Conservation (phyloP, 2,329 filamentous ascomycete genomes). For the Colletotrichum tofieldiae region DNA sequence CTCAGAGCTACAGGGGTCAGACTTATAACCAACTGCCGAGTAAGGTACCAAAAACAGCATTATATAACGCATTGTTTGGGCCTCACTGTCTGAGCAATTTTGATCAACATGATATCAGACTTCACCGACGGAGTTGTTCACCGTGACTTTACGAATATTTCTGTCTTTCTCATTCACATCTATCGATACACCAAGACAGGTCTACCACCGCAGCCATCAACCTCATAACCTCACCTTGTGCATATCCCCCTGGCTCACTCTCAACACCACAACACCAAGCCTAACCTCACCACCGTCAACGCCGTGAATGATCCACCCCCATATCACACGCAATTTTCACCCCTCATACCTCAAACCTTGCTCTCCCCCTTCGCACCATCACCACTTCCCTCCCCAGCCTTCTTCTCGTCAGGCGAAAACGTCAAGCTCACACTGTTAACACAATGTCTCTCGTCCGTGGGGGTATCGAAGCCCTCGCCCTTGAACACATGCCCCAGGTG, state of each 20-base stretch:
- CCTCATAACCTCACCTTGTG: too few relatives aligned
- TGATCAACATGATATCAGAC: background rate
- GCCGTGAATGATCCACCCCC: background rate
- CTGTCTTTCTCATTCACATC: background rate
- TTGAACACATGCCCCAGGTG: slow-evolving; percentile 94
- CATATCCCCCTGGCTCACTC: too few relatives aligned
- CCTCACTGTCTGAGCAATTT: background rate
- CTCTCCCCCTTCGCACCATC: slow-evolving; percentile 53
- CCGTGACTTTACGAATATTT: background rate
- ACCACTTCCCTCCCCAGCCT: slow-evolving; percentile 47
- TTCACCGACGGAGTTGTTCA: background rate
- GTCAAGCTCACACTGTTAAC: slow-evolving; percentile 94
- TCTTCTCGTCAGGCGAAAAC: slow-evolving; percentile 79
- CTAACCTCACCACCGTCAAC: background rate
- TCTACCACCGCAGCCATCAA: background rate
- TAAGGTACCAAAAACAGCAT: background rate
- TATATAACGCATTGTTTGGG: background rate
- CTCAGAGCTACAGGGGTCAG: too few relatives aligned
- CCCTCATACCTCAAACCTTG: slow-evolving; percentile 50
- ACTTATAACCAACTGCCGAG: background rate
- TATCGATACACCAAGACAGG: background rate
- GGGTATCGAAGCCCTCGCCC: slow-evolving; percentile 86
- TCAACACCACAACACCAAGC: background rate
- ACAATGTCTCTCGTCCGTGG: slow-evolving; percentile 96
- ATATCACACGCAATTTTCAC: background rate